phyloP scores from a whole-genome alignment of 495 filamentous ascomycete genomes.

The Neurospora sp. region DNA sequence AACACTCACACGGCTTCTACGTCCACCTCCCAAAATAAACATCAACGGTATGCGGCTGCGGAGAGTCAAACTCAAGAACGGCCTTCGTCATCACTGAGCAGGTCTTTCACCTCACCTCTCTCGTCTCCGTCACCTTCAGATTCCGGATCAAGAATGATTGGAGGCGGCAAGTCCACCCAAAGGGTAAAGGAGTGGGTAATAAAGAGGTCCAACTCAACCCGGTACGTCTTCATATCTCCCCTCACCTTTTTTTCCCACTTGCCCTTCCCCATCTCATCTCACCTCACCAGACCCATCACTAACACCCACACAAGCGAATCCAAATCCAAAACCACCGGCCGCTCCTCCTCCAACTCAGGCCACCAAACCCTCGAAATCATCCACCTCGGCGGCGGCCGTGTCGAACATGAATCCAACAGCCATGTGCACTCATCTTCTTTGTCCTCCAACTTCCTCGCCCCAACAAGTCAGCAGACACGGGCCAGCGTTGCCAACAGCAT shows the following conservation, averaged over 20 bases:
- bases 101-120: not conserved
- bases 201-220: slow-evolving; percentile 17
- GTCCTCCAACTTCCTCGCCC: slow-evolving; percentile 1
- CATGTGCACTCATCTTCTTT: not conserved
- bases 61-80: not conserved
- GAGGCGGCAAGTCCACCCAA: slow-evolving; percentile 10
- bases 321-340: not conserved
- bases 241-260: not conserved
- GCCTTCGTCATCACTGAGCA: not conserved
- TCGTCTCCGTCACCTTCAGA: not conserved
- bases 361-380: slow-evolving; percentile 14
- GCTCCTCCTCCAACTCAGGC: slow-evolving; percentile 1
- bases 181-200: slow-evolving; percentile 20
- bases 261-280: not conserved
- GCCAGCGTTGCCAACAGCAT: slow-evolving; percentile 7
- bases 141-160: not conserved
- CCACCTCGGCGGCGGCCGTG: slow-evolving; percentile 24
- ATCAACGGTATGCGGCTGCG: not conserved
- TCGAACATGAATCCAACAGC: slow-evolving; percentile 1
- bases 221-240: slow-evolving; percentile 4
- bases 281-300: not conserved
- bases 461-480: not conserved
- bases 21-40: not conserved
- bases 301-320: not conserved
- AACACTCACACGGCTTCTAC: not conserved